Conservation (phyloP, 176 grass and related monocot genomes). For the Olyra latifolia region DNA sequence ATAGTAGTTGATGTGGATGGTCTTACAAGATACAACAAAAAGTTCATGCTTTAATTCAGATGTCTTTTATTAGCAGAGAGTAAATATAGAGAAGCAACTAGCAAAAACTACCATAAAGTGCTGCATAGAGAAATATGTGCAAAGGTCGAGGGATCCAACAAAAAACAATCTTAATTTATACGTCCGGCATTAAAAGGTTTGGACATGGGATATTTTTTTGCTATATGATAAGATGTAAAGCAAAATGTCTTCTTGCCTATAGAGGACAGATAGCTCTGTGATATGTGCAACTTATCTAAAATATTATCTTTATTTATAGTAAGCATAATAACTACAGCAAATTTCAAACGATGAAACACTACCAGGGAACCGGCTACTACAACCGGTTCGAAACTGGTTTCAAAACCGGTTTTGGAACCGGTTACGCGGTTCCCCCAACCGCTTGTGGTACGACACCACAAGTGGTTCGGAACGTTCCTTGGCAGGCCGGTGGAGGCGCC, state of each 20-base stretch:
- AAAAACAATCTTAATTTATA: slow-evolving; percentile 8
- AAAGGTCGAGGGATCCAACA: background rate
- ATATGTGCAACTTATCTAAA: background rate
- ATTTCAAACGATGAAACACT: background rate
- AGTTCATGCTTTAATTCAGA: background rate
- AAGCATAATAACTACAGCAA: background rate
- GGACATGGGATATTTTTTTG: background rate
- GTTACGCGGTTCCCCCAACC: too few relatives aligned
- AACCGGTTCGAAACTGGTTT: too few relatives aligned
- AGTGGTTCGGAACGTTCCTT: too few relatives aligned
- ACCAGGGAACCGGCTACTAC: too few relatives aligned
- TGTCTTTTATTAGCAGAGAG: background rate
- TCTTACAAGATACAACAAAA: background rate
- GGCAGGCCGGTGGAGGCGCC: too few relatives aligned
- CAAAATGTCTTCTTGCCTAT: background rate
- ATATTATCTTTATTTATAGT: background rate
- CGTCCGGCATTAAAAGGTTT: background rate
- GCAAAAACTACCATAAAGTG: background rate
- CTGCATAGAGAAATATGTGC: background rate
- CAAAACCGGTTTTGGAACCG: too few relatives aligned
- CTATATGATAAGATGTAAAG: background rate
- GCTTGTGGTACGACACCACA: too few relatives aligned
- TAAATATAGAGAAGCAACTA: slow-evolving; percentile 11
- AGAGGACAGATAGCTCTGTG: background rate
- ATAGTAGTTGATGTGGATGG: too few relatives aligned